Evolutionary conservation across 768 basidiomycete species (phyloP), one percentile per base, ranked within the genome.

Genomic region (Cystofilobasidium bisporidii): DNA sequence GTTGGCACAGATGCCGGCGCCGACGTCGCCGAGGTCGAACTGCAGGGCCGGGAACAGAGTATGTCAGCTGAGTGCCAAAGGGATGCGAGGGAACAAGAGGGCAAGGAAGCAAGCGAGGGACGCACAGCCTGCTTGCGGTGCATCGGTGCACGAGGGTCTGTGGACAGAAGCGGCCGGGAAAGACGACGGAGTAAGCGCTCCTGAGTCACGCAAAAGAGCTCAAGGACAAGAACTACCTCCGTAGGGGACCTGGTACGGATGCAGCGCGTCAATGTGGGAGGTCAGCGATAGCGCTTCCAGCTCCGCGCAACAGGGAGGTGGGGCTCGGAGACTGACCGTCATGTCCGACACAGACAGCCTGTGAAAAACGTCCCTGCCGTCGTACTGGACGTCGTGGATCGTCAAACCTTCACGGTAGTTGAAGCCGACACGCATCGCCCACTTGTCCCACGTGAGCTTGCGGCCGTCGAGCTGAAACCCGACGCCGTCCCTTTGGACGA

Each of bases 1-100:
- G 69, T 76, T 73, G 53, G 75, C 73, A 17, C 67, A 69, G 17
- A 70, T 58, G 47, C 72, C 73, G 1, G 71, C 71, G 20, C 75
- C 75, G 6, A 43, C 60, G 24, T 61, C 60, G 4, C 60, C 60
- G 24, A 43, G 24, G 32, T 43, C 45, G 45, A 36, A 47, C 45
- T 47, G 45, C 45, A 17, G 18, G 20, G 15, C 6, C 9, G 4
- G 45, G 6, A 18, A 6, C 17, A 18, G 4, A 6, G n/a, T 6
- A 5, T 18, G 45, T 47, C 45, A 24, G 45, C n/a, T n/a, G n/a
- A n/a, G n/a, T n/a, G n/a, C n/a, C 6, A 47, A 3, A 18, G 45
- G 6, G 45, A 20, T 24, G 6, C 18, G 9, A 20, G 45, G n/a
- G 45, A 47, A 47, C 5, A 20, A 18, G n/a, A 24, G 20, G 45